Conservation (phyloP, 805 yeast species). For the Lachancea lanzarotensis region DNA sequence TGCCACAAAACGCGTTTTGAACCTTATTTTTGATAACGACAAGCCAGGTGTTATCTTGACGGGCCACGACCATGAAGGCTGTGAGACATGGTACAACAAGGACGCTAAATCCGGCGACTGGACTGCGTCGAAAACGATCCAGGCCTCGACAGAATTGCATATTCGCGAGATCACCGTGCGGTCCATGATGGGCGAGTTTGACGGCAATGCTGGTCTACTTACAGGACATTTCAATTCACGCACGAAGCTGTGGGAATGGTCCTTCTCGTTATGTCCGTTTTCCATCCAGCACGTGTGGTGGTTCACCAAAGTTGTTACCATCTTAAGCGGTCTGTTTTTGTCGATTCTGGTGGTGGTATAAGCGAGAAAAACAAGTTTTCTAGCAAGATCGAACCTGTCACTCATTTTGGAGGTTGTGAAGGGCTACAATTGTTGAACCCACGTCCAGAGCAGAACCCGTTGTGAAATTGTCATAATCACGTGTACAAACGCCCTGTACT, state of each 20-base stretch:
- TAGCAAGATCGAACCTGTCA: background rate
- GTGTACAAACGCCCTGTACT: too few relatives aligned
- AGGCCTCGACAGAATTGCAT: conserved; percentile 25
- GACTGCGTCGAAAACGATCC: conserved; percentile 45
- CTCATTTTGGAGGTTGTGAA: too few relatives aligned
- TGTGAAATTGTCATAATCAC: too few relatives aligned
- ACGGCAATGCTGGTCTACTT: conserved; percentile 81
- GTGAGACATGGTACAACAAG: conserved; percentile 60
- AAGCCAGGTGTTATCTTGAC: conserved; percentile 77
- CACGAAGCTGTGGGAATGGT: conserved; percentile 52
- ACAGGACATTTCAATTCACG: conserved; percentile 57
- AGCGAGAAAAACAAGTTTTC: background rate
- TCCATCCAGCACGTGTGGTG: conserved; percentile 93
- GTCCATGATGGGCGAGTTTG: conserved; percentile 94
- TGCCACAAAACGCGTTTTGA: conserved; percentile 58
- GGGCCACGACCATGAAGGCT: conserved; percentile 97
- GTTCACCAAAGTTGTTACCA: conserved; percentile 59
- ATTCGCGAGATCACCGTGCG: conserved; percentile 78
- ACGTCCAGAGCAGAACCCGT: too few relatives aligned
- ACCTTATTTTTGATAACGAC: conserved; percentile 59
- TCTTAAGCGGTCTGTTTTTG: conserved; percentile 36
- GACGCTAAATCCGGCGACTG: conserved; percentile 41
- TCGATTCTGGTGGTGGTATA: conserved; percentile 23
- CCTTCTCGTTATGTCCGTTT: conserved; percentile 72
- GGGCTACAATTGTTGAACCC: too few relatives aligned